Evolutionary conservation across 1,284 basidiomycete species (phyloP).

Genomic region (Laetiporus sulphureus): DNA sequence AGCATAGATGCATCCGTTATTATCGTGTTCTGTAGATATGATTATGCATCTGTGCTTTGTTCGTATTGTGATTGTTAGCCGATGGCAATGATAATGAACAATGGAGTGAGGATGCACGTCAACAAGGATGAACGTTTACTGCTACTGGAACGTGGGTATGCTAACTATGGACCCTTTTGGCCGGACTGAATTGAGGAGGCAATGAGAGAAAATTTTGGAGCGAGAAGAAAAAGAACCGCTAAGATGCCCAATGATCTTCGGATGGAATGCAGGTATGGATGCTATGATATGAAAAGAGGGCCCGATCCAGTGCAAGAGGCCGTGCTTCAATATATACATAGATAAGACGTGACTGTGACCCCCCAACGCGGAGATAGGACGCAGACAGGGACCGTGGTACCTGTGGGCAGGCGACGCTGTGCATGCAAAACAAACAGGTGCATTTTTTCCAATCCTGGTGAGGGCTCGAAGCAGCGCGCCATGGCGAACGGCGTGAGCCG

Average conservation of each 20-base stretch:
- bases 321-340: slow-evolving; percentile 7
- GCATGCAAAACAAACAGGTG: slow-evolving; percentile 6
- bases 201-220: slow-evolving; percentile 5
- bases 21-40: too few relatives aligned
- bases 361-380: slow-evolving; percentile 4
- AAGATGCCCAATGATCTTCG: background rate
- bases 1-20: too few relatives aligned
- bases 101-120: too few relatives aligned
- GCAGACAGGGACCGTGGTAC: background rate
- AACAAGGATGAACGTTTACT: too few relatives aligned
- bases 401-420: background rate
- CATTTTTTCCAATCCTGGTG: background rate
- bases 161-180: background rate
- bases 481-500: background rate
- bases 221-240: background rate
- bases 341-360: slow-evolving; percentile 2
- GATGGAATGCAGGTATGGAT: background rate
- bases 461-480: background rate
- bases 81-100: too few relatives aligned
- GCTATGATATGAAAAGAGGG: background rate
- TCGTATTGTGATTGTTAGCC: too few relatives aligned
- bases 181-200: background rate
- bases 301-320: background rate
- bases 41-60: too few relatives aligned
- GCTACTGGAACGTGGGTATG: too few relatives aligned